phyloP scores from a whole-genome alignment of 73 alveolate genomes.

The Paramecium tetraurelia region DNA sequence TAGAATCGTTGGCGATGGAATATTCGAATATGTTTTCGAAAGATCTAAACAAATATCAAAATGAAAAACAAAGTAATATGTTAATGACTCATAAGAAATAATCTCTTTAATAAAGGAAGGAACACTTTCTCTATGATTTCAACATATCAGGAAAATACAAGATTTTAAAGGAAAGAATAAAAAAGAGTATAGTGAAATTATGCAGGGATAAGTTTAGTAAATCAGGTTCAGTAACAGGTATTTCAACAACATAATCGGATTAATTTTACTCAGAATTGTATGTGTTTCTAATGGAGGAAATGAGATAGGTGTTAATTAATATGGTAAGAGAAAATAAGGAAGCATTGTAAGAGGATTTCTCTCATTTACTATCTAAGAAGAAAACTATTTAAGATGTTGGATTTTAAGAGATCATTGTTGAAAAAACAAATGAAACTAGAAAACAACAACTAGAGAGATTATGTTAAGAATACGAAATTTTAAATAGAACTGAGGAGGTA shows the following conservation, averaged over 20 bases:
- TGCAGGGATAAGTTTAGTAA: slow-evolving; percentile 91
- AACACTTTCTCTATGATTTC: slow-evolving; percentile 91
- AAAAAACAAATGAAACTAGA: slow-evolving; percentile 79
- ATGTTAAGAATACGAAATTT: slow-evolving; percentile 90
- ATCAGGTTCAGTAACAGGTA: slow-evolving; percentile 90
- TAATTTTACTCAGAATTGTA: slow-evolving; percentile 91
- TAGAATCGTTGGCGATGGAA: slow-evolving; percentile 86
- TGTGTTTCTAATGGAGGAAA: slow-evolving; percentile 88
- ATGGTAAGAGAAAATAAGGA: slow-evolving; percentile 80
- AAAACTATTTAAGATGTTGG: slow-evolving; percentile 82
- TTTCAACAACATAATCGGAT: slow-evolving; percentile 85
- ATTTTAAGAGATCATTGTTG: slow-evolving; percentile 66
- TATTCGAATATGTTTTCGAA: slow-evolving; percentile 79
- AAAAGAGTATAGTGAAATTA: slow-evolving; percentile 94
- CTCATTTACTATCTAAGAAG: slow-evolving; percentile 67
- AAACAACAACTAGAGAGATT: slow-evolving; percentile 85
- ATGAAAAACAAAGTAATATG: slow-evolving; percentile 73
- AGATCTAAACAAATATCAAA: slow-evolving; percentile 63
- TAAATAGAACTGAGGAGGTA: slow-evolving; percentile 76
- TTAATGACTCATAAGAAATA: slow-evolving; percentile 66
- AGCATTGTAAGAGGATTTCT: slow-evolving; percentile 92
- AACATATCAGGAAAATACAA: slow-evolving; percentile 94
- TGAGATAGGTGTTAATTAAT: slow-evolving; percentile 80
- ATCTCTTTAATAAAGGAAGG: slow-evolving; percentile 85
- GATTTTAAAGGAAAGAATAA: slow-evolving; percentile 92